Base-by-base conservation (phyloP, 1,284 basidiomycete species). In the Entoloma clypeatum region DNA sequence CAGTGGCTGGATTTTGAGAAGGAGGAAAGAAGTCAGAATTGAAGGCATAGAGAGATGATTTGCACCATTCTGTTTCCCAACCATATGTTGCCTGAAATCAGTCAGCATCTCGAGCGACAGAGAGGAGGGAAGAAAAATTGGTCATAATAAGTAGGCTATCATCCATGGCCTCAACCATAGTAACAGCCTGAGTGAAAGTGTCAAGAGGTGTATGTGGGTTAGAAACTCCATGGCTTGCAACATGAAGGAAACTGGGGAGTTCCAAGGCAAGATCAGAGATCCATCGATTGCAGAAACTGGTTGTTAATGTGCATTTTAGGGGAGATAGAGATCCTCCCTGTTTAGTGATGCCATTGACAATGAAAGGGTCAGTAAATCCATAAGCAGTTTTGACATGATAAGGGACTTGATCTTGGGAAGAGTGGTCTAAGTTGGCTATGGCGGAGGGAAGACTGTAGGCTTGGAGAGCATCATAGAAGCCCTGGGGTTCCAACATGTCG, bases 271-370 rank as follows among this genome's bases (percentile, higher is more conserved):
- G 18, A 35, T 62, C 54, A n/a, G 43, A 16, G 3, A 64, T 32
- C 36, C 48, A 63, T 22, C 51, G 54, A 18, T 56, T 44, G 1
- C 53, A 52, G 18, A 67, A 36, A 18, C 57, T 60, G 7, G 61
- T 63, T 0, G 59, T 59, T 2, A 63, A 49, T 0, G 56, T 60
- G 5, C 52, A 58, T 39, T 62, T 61, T 13, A 60, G 33, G 0
- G 58, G 58, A 2, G 57, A 61, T 3, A 55, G 36, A 0, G 58
- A 50, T n/a, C 60, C 57, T 2, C 62, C 63, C 36, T 65, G 61
- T 31, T 63, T 61, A 7, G 56, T 58, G 10, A 61, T 39, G 1
- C 54, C 54, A 5, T 44, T 34, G 0, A 59, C 46, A 4, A 47
- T 25, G n/a, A 64, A 49, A 0, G 53, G 49, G 0, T 45, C 43